phyloP scores from a whole-genome alignment of 176 grass and related monocot species.

The Phyllostachys edulis region DNA sequence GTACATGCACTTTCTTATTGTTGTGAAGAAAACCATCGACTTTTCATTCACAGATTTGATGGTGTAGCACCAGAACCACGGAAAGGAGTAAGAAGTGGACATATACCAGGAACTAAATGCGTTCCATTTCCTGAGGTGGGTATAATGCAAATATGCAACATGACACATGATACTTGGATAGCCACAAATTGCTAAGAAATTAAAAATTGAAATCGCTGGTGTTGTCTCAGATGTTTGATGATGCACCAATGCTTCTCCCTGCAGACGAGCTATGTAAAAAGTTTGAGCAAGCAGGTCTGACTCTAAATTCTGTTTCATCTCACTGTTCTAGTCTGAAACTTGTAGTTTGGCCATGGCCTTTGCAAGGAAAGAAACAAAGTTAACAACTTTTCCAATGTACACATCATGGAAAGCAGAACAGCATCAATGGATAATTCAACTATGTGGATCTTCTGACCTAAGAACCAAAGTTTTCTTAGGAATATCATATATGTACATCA shows the following conservation, averaged over 20 bases:
- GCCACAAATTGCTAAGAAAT: constrained; percentile 19
- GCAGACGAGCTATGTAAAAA: constrained; percentile 56
- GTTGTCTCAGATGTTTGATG: constrained; percentile 82
- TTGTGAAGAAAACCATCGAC: neutral
- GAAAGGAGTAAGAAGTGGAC: constrained; percentile 79
- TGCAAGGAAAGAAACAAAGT: neutral
- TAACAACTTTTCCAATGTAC: neutral
- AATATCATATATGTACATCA: neutral
- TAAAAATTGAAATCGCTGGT: neutral
- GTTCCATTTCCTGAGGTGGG: constrained; percentile 74
- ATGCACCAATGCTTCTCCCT: constrained; percentile 53
- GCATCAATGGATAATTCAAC: neutral
- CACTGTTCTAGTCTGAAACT: neutral
- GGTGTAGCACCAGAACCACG: constrained; percentile 88
- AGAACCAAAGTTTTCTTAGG: neutral
- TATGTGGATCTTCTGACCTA: neutral
- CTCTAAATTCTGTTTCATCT: constrained; percentile 14
- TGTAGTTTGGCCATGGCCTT: neutral
- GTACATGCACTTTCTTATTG: neutral
- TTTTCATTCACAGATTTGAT: constrained; percentile 67
- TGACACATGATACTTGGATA: constrained; percentile 28
- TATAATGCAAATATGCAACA: constrained; percentile 11
- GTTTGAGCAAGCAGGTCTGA: constrained; percentile 69
- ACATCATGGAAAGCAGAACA: neutral
- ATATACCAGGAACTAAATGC: constrained; percentile 78